These are phyloP conservation scores for Saccharomycopsis hybrid DNA, from an alignment of 1,139 yeast genomes.

Conservation along the genomic window DNA sequence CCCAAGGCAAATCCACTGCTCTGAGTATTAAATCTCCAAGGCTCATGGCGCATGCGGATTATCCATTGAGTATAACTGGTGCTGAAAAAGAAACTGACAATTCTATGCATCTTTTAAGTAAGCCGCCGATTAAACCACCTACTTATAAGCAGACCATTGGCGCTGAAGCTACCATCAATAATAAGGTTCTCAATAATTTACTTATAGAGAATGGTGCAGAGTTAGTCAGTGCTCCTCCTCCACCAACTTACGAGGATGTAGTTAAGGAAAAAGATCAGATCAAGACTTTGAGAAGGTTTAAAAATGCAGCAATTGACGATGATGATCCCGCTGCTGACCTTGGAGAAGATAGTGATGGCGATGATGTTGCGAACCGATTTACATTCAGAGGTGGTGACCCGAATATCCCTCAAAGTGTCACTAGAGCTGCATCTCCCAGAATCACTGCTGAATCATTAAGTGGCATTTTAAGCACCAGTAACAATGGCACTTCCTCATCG, in stretches of 20 bases:
- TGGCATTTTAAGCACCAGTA: not conserved
- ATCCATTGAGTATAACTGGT: no score
- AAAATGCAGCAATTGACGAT: slow-evolving; percentile 6
- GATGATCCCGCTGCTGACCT: slow-evolving; percentile 5
- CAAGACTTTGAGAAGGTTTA: slow-evolving; percentile 15
- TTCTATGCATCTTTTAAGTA: slow-evolving; percentile 18
- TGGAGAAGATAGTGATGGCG: slow-evolving; percentile 23
- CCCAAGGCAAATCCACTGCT: no score
- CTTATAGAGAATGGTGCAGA: slow-evolving; percentile 9
- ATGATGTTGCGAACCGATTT: slow-evolving; percentile 31
- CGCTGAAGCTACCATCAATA: not conserved
- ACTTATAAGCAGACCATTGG: slow-evolving; percentile 29
- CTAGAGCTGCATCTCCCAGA: slow-evolving; percentile 28
- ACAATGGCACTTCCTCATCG: not conserved
- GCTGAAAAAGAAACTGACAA: no score
- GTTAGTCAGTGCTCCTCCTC: slow-evolving; percentile 34
- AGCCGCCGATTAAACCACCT: slow-evolving; percentile 27
- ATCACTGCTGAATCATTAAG: not conserved
- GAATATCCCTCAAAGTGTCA: slow-evolving; percentile 30
- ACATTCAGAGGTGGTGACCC: slow-evolving; percentile 31
- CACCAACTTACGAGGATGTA: slow-evolving; percentile 33
- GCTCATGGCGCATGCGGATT: no score
- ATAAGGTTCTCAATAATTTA: not conserved
- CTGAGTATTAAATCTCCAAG: no score
- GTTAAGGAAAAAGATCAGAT: slow-evolving; percentile 23